Evolutionary conservation across 352 stramenopile species (phyloP).

Genomic region (Globisporangium solare): DNA sequence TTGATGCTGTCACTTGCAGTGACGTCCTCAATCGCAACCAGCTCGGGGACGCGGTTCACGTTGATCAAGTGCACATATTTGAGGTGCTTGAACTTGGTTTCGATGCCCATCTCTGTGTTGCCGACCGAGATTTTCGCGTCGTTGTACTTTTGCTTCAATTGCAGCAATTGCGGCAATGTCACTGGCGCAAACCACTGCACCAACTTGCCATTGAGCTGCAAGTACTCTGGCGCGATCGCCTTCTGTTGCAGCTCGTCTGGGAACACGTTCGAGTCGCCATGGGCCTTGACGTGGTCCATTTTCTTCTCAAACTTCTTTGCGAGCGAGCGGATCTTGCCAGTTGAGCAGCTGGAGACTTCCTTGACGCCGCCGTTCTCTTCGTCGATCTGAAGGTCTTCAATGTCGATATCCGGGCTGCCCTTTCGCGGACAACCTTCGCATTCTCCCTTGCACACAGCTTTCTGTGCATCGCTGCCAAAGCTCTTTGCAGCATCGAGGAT

Average conservation of each 20-base stretch:
- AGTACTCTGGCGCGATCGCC: slow-evolving; percentile 36
- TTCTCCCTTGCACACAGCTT: slow-evolving; percentile 57
- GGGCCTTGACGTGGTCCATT: slow-evolving; percentile 18
- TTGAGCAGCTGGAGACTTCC: slow-evolving; percentile 57
- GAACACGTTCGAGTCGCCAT: slow-evolving; percentile 27
- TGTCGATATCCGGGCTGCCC: slow-evolving; percentile 37
- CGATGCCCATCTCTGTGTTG: slow-evolving; percentile 97
- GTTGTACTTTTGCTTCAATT: slow-evolving; percentile 79
- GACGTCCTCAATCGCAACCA: slow-evolving; percentile 43
- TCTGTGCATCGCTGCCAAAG: slow-evolving; percentile 62
- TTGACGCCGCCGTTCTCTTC: slow-evolving; percentile 20
- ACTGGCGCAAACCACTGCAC: slow-evolving; percentile 92
- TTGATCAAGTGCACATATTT: slow-evolving; percentile 70
- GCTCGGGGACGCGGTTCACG: slow-evolving; percentile 62
- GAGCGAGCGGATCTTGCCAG: slow-evolving; percentile 59
- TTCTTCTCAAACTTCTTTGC: slow-evolving; percentile 29
- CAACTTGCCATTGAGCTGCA: slow-evolving; percentile 63
- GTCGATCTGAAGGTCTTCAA: slow-evolving; percentile 42
- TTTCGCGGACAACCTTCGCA: slow-evolving; percentile 66
- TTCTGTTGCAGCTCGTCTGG: slow-evolving; percentile 60
- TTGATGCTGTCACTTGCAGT: slow-evolving; percentile 42
- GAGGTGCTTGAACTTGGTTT: slow-evolving; percentile 92
- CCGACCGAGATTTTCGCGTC: slow-evolving; percentile 93
- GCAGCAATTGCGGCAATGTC: slow-evolving; percentile 85
- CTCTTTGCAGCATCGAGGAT: slow-evolving; percentile 86